Percentiles rank a stretch among this genome's conserved stretches.
phyloP scores from a whole-genome alignment of 176 grass and related monocot species.

The Olyra latifolia region DNA sequence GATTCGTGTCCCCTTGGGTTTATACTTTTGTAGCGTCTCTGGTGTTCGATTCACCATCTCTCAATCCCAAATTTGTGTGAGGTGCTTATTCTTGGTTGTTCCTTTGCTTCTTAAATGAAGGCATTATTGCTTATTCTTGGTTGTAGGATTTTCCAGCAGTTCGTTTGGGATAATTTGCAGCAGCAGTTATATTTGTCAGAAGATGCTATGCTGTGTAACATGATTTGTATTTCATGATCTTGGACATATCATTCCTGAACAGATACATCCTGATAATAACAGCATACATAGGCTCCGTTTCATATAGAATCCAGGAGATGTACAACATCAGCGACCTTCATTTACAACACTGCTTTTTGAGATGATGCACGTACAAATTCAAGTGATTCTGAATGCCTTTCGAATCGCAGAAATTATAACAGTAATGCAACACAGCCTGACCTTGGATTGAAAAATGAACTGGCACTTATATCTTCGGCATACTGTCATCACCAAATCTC shows the following conservation, averaged over 20 bases:
- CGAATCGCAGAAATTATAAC: background rate
- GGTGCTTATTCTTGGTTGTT: background rate
- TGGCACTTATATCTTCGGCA: background rate
- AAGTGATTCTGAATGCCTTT: background rate
- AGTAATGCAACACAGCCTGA: background rate
- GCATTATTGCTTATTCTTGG: background rate
- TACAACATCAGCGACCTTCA: background rate
- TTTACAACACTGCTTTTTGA: background rate
- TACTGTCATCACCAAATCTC: constrained; percentile 3
- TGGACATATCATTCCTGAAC: background rate
- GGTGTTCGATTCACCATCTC: constrained; percentile 20
- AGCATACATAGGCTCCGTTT: background rate
- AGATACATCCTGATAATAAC: background rate
- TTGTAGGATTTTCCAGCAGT: too few relatives aligned
- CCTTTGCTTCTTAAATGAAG: background rate
- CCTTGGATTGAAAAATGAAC: background rate
- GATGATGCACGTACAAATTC: background rate
- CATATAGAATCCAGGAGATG: background rate
- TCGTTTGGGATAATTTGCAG: background rate
- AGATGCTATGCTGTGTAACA: background rate
- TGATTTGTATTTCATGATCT: background rate
- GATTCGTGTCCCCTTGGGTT: constrained; percentile 23
- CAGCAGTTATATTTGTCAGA: background rate
- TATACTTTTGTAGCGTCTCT: constrained; percentile 21
- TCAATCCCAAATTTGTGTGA: constrained; percentile 30